phyloP scores from a whole-genome alignment of 2,329 filamentous ascomycete species.

The Volutella citrinella region DNA sequence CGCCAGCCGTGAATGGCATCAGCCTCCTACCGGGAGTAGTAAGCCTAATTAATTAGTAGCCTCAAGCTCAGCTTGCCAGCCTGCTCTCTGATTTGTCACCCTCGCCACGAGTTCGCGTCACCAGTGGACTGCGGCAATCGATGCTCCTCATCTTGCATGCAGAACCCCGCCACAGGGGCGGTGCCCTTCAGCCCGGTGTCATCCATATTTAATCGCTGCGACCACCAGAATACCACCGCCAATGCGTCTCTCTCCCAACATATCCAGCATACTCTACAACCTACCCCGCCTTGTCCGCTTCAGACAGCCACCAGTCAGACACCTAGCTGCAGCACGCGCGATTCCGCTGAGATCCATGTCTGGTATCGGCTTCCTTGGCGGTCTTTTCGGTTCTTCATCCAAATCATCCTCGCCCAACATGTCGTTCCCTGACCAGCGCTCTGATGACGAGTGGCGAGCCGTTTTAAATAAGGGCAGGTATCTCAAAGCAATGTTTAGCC shows the following conservation, averaged over 20 bases:
- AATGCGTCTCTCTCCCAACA: conserved; percentile 51
- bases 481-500: neutral
- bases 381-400: conserved; percentile 66
- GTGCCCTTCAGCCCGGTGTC: no score
- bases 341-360: conserved; percentile 60
- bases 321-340: conserved; percentile 23
- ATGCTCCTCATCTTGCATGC: no score
- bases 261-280: conserved; percentile 46
- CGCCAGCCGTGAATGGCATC: no score
- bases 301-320: conserved; percentile 26
- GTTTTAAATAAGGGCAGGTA: conserved; percentile 61
- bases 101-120: no score
- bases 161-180: no score
- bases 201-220: no score
- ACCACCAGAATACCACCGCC: conserved; percentile 8
- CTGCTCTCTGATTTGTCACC: no score
- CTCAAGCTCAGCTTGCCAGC: no score
- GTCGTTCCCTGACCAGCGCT: conserved; percentile 78
- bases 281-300: conserved; percentile 44
- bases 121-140: no score
- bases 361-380: conserved; percentile 72
- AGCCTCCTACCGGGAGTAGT: no score
- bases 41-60: no score
- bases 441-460: conserved; percentile 83
- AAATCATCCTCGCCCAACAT: conserved; percentile 55